These are phyloP conservation scores for Blastocystis sp. DNA, from an alignment of 352 stramenopile genomes.

Conservation along the genomic window DNA sequence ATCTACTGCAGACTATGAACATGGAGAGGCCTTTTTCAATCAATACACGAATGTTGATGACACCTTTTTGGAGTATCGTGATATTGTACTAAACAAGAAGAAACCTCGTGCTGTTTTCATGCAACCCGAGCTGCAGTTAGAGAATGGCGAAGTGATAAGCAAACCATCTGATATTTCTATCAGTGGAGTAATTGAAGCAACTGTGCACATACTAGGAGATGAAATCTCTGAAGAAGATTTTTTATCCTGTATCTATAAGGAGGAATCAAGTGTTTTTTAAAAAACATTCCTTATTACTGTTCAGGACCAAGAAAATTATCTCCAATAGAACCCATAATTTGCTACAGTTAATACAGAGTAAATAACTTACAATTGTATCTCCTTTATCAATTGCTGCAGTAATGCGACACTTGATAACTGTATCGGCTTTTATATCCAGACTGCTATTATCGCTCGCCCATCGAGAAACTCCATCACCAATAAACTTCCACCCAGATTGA, in stretches of 20 bases:
- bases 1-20: slow-evolving; percentile 62
- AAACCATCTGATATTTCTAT: slow-evolving; percentile 1
- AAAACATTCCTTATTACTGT: background rate
- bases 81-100: slow-evolving; percentile 62
- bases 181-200: slow-evolving; percentile 36
- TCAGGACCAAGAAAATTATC: slow-evolving; percentile 8
- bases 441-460: background rate
- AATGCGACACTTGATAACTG: slow-evolving; percentile 56
- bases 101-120: slow-evolving; percentile 65
- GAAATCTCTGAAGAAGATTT: slow-evolving; percentile 21
- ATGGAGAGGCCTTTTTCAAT: slow-evolving; percentile 60
- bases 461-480: background rate
- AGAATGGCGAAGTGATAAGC: background rate
- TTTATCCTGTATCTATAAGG: slow-evolving; percentile 17
- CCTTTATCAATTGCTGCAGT: background rate
- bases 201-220: slow-evolving; percentile 17
- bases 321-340: slow-evolving; percentile 40
- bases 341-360: background rate
- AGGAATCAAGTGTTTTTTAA: background rate
- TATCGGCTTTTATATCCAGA: background rate
- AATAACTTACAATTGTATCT: background rate
- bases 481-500: slow-evolving; percentile 10
- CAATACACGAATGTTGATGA: slow-evolving; percentile 65
- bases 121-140: slow-evolving; percentile 63
- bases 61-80: slow-evolving; percentile 61